Percentiles rank a stretch among this genome's conserved stretches.
Evolutionary conservation across 805 yeast genomes (phyloP).

Genomic region (Pichia californica): DNA sequence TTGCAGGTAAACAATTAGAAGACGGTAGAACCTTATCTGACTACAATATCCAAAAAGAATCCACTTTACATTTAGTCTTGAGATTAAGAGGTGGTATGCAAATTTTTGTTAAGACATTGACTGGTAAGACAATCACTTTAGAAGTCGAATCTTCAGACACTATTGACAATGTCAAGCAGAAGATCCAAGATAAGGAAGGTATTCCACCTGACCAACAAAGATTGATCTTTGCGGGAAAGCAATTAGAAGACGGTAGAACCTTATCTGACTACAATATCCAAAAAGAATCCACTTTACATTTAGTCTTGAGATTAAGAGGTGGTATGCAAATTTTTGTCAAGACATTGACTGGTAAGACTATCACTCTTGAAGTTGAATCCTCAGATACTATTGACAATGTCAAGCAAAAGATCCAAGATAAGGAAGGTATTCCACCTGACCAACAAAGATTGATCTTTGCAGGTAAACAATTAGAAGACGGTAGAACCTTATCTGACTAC

Average conservation of each 20-base stretch:
- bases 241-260: too few relatives aligned
- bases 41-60: constrained; percentile 98
- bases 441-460: constrained; percentile 97
- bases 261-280: background rate
- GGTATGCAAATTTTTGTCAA: constrained; percentile 61
- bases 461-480: constrained; percentile 95
- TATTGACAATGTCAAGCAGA: too few relatives aligned
- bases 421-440: constrained; percentile 97
- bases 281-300: background rate
- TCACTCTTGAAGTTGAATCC: constrained; percentile 93
- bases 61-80: constrained; percentile 90
- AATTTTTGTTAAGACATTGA: constrained; percentile 16
- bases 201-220: too few relatives aligned
- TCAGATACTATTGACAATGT: constrained; percentile 97
- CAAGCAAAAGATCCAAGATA: constrained; percentile 94
- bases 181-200: too few relatives aligned
- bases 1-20: constrained; percentile 96
- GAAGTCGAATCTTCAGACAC: too few relatives aligned
- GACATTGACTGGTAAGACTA: constrained; percentile 57
- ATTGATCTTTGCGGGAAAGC: too few relatives aligned
- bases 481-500: constrained; percentile 95
- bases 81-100: constrained; percentile 89
- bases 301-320: constrained; percentile 52
- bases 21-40: constrained; percentile 94
- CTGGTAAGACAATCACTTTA: too few relatives aligned